A percentile compares a stretch with the other conserved stretches of the same genome.
Conservation (phyloP, 768 basidiomycete genomes). For the Suillus fuscotomentosus region DNA sequence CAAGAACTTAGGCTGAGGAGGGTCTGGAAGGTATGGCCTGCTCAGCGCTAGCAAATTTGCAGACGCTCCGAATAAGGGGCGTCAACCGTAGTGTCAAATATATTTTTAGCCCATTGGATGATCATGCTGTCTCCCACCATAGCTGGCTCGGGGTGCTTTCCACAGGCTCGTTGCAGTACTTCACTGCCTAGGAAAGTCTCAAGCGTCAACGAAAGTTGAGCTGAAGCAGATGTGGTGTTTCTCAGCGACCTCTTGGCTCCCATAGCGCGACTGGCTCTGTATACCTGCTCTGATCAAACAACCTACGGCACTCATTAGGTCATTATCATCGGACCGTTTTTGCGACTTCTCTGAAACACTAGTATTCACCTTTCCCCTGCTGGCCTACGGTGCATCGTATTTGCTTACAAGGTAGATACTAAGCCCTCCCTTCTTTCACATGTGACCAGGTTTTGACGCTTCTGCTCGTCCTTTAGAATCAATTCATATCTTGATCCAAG, state of each 20-base stretch:
- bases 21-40: constrained; percentile 33
- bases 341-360: background rate
- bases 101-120: background rate
- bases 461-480: background rate
- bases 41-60: constrained; percentile 35
- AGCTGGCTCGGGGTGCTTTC: background rate
- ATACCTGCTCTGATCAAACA: background rate
- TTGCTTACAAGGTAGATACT: background rate
- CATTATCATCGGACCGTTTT: background rate
- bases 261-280: background rate
- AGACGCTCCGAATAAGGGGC: constrained; percentile 36
- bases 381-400: background rate
- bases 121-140: background rate
- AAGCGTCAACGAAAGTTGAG: background rate
- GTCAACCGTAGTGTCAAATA: constrained; percentile 28
- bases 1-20: constrained; percentile 40
- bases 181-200: background rate
- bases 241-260: background rate
- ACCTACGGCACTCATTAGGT: background rate
- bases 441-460: background rate
- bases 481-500: background rate
- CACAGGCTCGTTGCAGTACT: background rate
- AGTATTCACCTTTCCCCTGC: background rate
- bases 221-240: background rate
- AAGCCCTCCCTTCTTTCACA: background rate